Percentiles rank a stretch among this genome's conserved stretches.
phyloP scores from a whole-genome alignment of 768 basidiomycete species.

The Leccinum subgranulosum region DNA sequence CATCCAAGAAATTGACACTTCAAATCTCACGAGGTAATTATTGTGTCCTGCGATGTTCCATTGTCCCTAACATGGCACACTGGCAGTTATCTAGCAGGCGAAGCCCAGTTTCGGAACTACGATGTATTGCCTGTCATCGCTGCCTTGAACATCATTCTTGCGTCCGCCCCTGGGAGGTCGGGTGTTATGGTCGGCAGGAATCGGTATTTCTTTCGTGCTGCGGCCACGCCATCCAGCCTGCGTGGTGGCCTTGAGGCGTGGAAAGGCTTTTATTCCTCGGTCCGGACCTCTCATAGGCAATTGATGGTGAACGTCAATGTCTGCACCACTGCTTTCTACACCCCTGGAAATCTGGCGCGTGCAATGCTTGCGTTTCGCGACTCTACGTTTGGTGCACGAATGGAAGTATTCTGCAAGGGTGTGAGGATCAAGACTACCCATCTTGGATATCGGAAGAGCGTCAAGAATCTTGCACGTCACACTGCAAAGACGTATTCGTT shows the following conservation, averaged over 20 bases:
- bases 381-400: conserved; percentile 57
- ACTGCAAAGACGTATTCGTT: conserved; percentile 41
- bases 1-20: conserved; percentile 42
- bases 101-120: conserved; percentile 39
- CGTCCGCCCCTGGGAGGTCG: conserved; percentile 42
- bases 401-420: conserved; percentile 60
- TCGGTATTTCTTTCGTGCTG: conserved; percentile 48
- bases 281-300: conserved; percentile 40
- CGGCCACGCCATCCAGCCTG: conserved; percentile 30
- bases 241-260: conserved; percentile 56
- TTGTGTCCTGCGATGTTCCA: neutral
- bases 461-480: conserved; percentile 49
- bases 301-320: conserved; percentile 54
- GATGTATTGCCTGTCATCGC: conserved; percentile 47
- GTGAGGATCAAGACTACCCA: conserved; percentile 66
- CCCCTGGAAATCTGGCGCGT: conserved; percentile 40
- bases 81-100: conserved; percentile 49
- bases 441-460: conserved; percentile 71
- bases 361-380: conserved; percentile 41
- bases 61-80: conserved; percentile 6
- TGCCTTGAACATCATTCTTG: conserved; percentile 49
- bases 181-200: conserved; percentile 54
- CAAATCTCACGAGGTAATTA: conserved; percentile 38
- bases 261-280: conserved; percentile 49
- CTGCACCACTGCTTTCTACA: conserved; percentile 50